These are phyloP conservation scores for Tilletia indica DNA, from an alignment of 1,284 basidiomycete genomes.

Conservation along the genomic window DNA sequence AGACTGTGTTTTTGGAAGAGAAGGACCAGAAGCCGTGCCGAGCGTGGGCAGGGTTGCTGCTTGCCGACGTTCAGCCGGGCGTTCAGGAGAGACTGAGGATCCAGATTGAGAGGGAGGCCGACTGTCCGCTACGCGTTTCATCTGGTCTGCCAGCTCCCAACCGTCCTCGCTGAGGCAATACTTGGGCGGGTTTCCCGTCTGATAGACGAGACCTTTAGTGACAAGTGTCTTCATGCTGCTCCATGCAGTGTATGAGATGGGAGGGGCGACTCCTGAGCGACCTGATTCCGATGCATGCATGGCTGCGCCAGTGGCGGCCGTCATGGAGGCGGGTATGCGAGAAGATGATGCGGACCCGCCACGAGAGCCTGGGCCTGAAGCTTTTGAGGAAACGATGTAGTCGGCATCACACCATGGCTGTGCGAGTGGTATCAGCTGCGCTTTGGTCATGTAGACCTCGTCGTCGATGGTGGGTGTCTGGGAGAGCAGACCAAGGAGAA, in stretches of 20 bases:
- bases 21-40: background rate
- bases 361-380: conserved; percentile 23
- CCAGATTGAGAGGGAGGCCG: background rate
- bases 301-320: conserved; percentile 24
- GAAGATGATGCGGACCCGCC: conserved; percentile 24
- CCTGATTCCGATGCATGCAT: conserved; percentile 17
- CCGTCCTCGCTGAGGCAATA: conserved; percentile 50
- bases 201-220: conserved; percentile 48
- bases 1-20: no score
- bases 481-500: conserved; percentile 26
- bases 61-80: background rate
- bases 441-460: conserved; percentile 35
- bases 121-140: background rate
- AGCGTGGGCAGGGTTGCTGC: background rate
- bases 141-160: conserved; percentile 35
- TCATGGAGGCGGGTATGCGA: conserved; percentile 21
- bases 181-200: conserved; percentile 47
- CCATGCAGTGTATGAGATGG: conserved; percentile 49
- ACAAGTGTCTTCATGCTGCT: conserved; percentile 54
- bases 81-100: conserved; percentile 1
- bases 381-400: conserved; percentile 30
- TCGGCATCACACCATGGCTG: conserved; percentile 48
- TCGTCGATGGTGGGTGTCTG: conserved; percentile 21
- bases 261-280: conserved; percentile 14
- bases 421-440: conserved; percentile 45